Conservation (phyloP, 2,329 filamentous ascomycete species). For the Bipolaris bicolor region DNA sequence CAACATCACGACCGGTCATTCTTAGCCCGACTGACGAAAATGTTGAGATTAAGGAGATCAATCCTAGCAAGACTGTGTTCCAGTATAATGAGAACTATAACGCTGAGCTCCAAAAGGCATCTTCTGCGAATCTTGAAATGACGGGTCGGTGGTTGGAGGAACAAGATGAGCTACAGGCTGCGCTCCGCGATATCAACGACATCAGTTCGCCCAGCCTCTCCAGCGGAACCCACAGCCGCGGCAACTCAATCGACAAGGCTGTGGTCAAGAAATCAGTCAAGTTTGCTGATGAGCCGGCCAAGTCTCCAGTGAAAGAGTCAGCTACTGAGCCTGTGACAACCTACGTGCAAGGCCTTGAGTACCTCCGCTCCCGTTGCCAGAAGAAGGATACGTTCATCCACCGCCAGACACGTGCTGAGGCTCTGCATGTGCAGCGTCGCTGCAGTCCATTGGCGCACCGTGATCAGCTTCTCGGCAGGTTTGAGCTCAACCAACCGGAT, state of each 20-base stretch:
- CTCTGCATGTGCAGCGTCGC: constrained; percentile 81
- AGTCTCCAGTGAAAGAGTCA: constrained; percentile 34
- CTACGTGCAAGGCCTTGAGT: constrained; percentile 87
- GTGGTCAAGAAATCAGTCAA: constrained; percentile 74
- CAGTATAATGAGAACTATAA: constrained; percentile 80
- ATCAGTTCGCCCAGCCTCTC: constrained; percentile 50
- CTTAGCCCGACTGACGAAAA: constrained; percentile 47
- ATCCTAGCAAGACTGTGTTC: constrained; percentile 68
- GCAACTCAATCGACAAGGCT: constrained; percentile 48
- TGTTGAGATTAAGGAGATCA: constrained; percentile 60
- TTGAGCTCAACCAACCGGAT: constrained; percentile 67
- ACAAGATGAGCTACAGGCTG: constrained; percentile 77
- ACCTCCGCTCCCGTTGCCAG: constrained; percentile 70
- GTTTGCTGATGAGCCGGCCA: constrained; percentile 61
- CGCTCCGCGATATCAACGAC: constrained; percentile 62
- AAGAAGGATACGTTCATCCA: constrained; percentile 81
- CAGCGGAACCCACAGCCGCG: constrained; percentile 40
- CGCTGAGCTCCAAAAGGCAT: constrained; percentile 71
- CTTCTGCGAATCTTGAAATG: constrained; percentile 77
- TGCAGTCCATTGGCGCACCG: constrained; percentile 75
- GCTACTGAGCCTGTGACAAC: constrained; percentile 66
- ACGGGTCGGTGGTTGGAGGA: constrained; percentile 86
- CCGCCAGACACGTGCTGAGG: constrained; percentile 83
- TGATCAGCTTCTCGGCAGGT: constrained; percentile 83
- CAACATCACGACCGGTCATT: constrained; percentile 40